These are phyloP conservation scores for Lachancea fermentati DNA, from an alignment of 805 yeast species.

Conservation along the genomic window DNA sequence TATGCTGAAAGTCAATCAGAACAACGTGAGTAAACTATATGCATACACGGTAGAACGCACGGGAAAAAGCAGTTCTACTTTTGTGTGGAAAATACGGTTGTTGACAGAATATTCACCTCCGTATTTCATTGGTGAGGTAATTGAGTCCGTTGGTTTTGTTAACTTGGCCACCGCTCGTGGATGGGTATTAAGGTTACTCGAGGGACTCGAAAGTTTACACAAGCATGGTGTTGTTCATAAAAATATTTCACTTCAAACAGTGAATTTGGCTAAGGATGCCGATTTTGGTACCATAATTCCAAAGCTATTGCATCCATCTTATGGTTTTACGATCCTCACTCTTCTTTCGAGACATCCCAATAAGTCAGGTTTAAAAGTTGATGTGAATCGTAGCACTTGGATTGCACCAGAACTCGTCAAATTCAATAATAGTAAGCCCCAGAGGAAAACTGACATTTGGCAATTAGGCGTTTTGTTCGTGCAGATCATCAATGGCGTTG, in stretches of 20 bases:
- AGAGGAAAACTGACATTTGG: slow-evolving; percentile 90
- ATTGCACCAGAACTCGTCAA: slow-evolving; percentile 66
- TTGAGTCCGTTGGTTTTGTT: slow-evolving; percentile 61
- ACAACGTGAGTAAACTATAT: slow-evolving; percentile 56
- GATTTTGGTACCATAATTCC: slow-evolving; percentile 52
- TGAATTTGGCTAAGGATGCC: slow-evolving; percentile 44
- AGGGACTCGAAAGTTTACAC: slow-evolving; percentile 79
- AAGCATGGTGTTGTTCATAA: slow-evolving; percentile 80
- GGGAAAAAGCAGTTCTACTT: slow-evolving; percentile 31
- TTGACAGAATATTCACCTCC: slow-evolving; percentile 58
- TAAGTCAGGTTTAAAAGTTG: slow-evolving; percentile 20
- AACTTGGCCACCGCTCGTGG: slow-evolving; percentile 72
- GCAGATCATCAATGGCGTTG: slow-evolving; percentile 58
- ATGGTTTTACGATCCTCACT: slow-evolving; percentile 44
- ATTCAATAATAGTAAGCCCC: slow-evolving; percentile 42
- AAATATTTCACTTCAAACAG: slow-evolving; percentile 54
- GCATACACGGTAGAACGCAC: slow-evolving; percentile 69
- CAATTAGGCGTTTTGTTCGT: slow-evolving; percentile 76
- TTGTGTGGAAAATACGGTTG: slow-evolving; percentile 62
- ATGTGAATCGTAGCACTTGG: slow-evolving; percentile 43
- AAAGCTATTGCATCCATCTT: slow-evolving; percentile 56
- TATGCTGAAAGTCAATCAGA: slow-evolving; percentile 52
- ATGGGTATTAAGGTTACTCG: slow-evolving; percentile 84
- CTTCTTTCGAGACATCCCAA: slow-evolving; percentile 38
- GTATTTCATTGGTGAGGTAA: slow-evolving; percentile 57